A percentile compares a stretch with the other conserved stretches of the same genome.
phyloP scores from a whole-genome alignment of 1,284 basidiomycete genomes.

The Phaffia rhodozyma region DNA sequence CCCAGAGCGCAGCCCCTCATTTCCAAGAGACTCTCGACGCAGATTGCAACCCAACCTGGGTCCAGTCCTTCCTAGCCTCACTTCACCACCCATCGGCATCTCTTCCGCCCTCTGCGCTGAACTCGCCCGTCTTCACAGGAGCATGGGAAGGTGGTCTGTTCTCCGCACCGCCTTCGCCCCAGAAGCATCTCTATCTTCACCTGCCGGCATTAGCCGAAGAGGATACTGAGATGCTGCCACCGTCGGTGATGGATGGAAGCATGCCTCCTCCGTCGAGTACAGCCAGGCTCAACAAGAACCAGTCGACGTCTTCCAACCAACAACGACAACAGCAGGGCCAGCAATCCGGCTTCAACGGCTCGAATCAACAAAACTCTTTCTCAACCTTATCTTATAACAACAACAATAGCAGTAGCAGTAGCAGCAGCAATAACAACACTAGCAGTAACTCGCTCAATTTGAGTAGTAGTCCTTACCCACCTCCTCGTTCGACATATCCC shows the following conservation, averaged over 20 bases:
- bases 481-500: background rate
- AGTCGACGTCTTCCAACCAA: background rate
- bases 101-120: conserved; percentile 17
- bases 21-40: conserved; percentile 3
- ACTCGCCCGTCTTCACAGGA: conserved; percentile 17
- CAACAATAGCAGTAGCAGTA: conserved; percentile 25
- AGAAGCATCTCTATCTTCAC: conserved; percentile 12
- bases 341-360: too few species aligned
- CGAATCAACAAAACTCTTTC: background rate
- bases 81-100: conserved; percentile 17
- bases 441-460: conserved; percentile 20
- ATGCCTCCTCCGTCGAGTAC: background rate
- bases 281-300: conserved; percentile 1
- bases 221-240: background rate
- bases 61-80: conserved; percentile 15
- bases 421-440: conserved; percentile 15
- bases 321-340: background rate
- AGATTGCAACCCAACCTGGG: conserved; percentile 10
- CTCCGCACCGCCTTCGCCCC: conserved; percentile 13
- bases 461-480: background rate
- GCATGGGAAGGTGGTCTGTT: conserved; percentile 16
- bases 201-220: conserved; percentile 8
- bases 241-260: background rate
- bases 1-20: background rate
- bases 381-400: conserved; percentile 21